Conservation (phyloP, 108 stramenopile genomes). For the Schizochytrium sp. region DNA sequence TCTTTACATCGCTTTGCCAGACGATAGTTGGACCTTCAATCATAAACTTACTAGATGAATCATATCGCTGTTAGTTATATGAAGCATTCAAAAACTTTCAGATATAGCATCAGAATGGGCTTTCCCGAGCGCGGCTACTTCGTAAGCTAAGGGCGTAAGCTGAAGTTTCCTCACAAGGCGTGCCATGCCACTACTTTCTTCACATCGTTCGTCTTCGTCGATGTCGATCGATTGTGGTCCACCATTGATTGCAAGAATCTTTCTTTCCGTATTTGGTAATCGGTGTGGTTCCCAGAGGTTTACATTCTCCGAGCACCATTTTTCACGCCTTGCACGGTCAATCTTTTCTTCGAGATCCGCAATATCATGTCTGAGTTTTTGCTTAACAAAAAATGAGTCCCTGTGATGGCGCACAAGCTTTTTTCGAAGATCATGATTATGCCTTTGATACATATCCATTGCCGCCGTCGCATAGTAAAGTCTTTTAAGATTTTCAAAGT, state of each 20-base stretch:
- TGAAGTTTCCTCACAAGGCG: neutral
- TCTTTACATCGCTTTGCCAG: too few species aligned
- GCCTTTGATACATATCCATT: slow-evolving; percentile 32
- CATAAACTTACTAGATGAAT: neutral
- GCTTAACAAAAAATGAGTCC: neutral
- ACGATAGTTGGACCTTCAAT: too few species aligned
- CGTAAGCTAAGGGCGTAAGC: neutral
- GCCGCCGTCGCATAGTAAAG: slow-evolving; percentile 41
- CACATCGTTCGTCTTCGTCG: neutral
- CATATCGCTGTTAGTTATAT: neutral
- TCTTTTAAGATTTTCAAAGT: slow-evolving; percentile 9
- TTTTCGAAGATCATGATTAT: slow-evolving; percentile 33
- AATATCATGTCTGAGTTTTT: neutral
- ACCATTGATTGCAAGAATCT: neutral
- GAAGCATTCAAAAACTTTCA: neutral
- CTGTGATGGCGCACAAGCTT: neutral
- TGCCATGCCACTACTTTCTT: slow-evolving; percentile 23
- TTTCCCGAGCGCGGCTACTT: neutral
- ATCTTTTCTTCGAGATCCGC: neutral
- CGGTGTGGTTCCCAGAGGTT: slow-evolving; percentile 46
- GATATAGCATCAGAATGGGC: neutral
- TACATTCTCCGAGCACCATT: slow-evolving; percentile 47
- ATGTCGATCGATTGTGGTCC: neutral
- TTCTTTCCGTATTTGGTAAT: neutral
- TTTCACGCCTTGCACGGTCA: slow-evolving; percentile 18